Evolutionary conservation across 176 grass and related monocot genomes (phyloP), one percentile per base, ranked within the genome.

Genomic region (Carex myosuroides): DNA sequence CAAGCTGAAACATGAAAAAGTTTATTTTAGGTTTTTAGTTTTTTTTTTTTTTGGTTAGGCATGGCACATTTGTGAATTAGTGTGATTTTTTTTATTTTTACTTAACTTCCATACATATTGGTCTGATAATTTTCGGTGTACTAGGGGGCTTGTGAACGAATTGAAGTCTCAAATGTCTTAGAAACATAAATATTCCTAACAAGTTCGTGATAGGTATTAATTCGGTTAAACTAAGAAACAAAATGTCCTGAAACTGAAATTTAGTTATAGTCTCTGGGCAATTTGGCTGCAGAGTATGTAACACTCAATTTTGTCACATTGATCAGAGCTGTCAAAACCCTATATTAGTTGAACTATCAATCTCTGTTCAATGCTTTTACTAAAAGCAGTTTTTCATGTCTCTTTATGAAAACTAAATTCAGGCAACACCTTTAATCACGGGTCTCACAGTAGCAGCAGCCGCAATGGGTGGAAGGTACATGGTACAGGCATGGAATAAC

Each of bases 401-500:
- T 81, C 56, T 41, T 37, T 44, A 46, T 81, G 20, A 81, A 81
- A 62, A 64, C 13, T 46, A 17, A 48, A 65, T 66, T 53, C 74
- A 98, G 96, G 89, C 89, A 57, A 89, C 88, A 39, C 91, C 96
- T 48, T 22, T 95, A 53, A 80, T 98, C 20, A 85, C 88, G 78
- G 88, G 91, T 54, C 79, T 98, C 41, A 84, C 91, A 3, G 91
- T 98, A 14, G 91, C 93, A 77, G 96, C 91, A 4, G 89, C 91
- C 12, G 96, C 96, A 26, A 16, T 93, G 63, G 79, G 91, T 58
- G 87, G 89, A 85, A 88, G 89, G 82, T 90, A 60, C 79, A 87
- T 93, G 86, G 46, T 97, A 63, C 89, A 75, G 63, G 91, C 93
- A 86, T 95, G 92, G 89, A 93, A 95, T 79, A 60, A 85, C 42